phyloP scores from a whole-genome alignment of 73 alveolate species.

The Paramecium sonneborni region DNA sequence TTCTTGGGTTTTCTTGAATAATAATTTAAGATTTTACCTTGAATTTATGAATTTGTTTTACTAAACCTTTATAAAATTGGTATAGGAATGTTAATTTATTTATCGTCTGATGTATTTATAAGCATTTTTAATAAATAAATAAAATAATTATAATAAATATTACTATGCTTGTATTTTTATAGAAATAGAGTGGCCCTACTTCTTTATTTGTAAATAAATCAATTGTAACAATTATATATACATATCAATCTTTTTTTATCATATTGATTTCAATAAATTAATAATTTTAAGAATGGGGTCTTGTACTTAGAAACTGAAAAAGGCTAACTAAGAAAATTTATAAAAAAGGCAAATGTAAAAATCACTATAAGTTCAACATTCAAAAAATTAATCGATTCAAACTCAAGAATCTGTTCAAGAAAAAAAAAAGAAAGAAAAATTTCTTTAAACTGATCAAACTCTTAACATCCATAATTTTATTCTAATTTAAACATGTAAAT shows the following conservation, averaged over 20 bases:
- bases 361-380: not conserved
- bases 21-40: not conserved
- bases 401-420: not conserved
- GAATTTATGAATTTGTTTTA: not conserved
- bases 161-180: not conserved
- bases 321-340: not conserved
- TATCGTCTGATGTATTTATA: not conserved
- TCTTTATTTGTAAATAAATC: too few relatives aligned
- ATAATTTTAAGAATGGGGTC: not conserved
- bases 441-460: not conserved
- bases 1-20: not conserved
- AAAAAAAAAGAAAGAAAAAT: not conserved
- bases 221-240: not conserved
- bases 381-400: not conserved
- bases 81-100: not conserved
- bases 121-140: not conserved
- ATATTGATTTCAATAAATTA: not conserved
- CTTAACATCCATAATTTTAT: not conserved
- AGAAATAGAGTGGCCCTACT: not conserved
- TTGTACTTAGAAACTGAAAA: not conserved
- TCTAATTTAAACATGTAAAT: not conserved
- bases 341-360: not conserved
- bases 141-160: not conserved
- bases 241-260: not conserved
- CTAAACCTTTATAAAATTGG: not conserved